Evolutionary conservation across 192 early-diverging fungal species (phyloP).

Genomic region (Dimargaris cristalligena): DNA sequence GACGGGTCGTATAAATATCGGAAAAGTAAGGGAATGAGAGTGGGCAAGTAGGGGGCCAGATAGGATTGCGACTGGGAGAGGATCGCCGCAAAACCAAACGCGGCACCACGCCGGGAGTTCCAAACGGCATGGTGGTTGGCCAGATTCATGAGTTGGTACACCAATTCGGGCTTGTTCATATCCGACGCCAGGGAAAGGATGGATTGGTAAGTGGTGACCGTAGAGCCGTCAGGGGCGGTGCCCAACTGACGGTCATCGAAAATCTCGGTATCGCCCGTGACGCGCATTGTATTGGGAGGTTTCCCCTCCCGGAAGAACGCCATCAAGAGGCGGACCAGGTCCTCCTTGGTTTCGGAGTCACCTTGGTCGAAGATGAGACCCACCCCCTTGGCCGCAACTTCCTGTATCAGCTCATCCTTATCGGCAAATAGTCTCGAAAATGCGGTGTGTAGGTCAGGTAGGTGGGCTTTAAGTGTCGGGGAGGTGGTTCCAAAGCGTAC

Average conservation of each 20-base stretch:
- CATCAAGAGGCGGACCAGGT: slow-evolving; percentile 53
- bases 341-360: slow-evolving; percentile 41
- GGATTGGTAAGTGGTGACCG: slow-evolving; percentile 54
- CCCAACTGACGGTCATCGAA: slow-evolving; percentile 54
- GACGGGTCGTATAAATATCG: slow-evolving; percentile 86
- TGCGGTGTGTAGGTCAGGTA: slow-evolving; percentile 50
- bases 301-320: slow-evolving; percentile 60
- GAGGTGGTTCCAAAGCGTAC: slow-evolving; percentile 36
- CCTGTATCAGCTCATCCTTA: slow-evolving; percentile 75
- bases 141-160: slow-evolving; percentile 86
- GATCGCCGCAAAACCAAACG: slow-evolving; percentile 71
- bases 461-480: slow-evolving; percentile 19
- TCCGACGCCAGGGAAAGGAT: slow-evolving; percentile 80
- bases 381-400: slow-evolving; percentile 74
- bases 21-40: slow-evolving; percentile 70
- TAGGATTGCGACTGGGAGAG: slow-evolving; percentile 62
- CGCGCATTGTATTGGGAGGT: slow-evolving; percentile 21
- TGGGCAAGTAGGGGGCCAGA: slow-evolving; percentile 58
- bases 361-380: slow-evolving; percentile 69
- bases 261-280: slow-evolving; percentile 53
- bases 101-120: slow-evolving; percentile 74
- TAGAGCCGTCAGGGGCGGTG: slow-evolving; percentile 52
- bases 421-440: slow-evolving; percentile 64
- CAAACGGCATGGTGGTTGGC: slow-evolving; percentile 86
- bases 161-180: slow-evolving; percentile 83